phyloP scores from a whole-genome alignment of 2,329 filamentous ascomycete genomes.

The Rhinocladiella similis region DNA sequence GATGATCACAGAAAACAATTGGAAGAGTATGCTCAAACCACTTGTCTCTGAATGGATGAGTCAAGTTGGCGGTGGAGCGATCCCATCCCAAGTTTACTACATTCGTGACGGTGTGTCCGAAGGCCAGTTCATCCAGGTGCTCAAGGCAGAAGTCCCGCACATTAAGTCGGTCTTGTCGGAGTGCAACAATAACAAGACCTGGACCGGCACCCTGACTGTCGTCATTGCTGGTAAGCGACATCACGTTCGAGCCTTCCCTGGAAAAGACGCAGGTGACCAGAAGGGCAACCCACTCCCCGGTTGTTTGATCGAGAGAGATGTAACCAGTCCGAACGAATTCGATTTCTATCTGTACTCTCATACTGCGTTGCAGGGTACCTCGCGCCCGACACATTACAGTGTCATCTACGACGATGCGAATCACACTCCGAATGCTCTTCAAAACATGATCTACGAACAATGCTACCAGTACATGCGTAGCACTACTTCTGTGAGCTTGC shows the following conservation, averaged over 20 bases:
- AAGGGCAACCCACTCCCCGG: slow-evolving; percentile 84
- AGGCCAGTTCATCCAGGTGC: slow-evolving; percentile 77
- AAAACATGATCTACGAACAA: slow-evolving; percentile 90
- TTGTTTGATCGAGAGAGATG: slow-evolving; percentile 80
- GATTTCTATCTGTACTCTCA: slow-evolving; percentile 79
- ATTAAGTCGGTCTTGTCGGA: slow-evolving; percentile 57
- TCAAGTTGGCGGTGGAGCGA: slow-evolving; percentile 52
- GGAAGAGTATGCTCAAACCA: slow-evolving; percentile 64
- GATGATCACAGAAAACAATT: slow-evolving; percentile 69
- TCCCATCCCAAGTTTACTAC: slow-evolving; percentile 79
- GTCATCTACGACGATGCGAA: slow-evolving; percentile 80
- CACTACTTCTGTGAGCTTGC: slow-evolving; percentile 86
- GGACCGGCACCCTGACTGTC: slow-evolving; percentile 71
- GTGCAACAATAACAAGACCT: slow-evolving; percentile 35
- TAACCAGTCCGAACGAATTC: slow-evolving; percentile 88
- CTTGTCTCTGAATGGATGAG: slow-evolving; percentile 66
- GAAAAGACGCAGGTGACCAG: slow-evolving; percentile 60
- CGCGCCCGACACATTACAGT: slow-evolving; percentile 88
- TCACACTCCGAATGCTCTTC: slow-evolving; percentile 67
- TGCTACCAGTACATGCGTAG: slow-evolving; percentile 92
- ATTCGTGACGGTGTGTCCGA: slow-evolving; percentile 92
- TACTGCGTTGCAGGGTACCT: slow-evolving; percentile 87
- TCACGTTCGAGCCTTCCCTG: slow-evolving; percentile 88
- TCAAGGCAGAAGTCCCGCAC: slow-evolving; percentile 73
- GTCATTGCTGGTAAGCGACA: slow-evolving; percentile 92